These are phyloP conservation scores for Rhytidiadelphus loreus DNA, from an alignment of 225 moss, liverwort and hornwort species.

Conservation along the genomic window DNA sequence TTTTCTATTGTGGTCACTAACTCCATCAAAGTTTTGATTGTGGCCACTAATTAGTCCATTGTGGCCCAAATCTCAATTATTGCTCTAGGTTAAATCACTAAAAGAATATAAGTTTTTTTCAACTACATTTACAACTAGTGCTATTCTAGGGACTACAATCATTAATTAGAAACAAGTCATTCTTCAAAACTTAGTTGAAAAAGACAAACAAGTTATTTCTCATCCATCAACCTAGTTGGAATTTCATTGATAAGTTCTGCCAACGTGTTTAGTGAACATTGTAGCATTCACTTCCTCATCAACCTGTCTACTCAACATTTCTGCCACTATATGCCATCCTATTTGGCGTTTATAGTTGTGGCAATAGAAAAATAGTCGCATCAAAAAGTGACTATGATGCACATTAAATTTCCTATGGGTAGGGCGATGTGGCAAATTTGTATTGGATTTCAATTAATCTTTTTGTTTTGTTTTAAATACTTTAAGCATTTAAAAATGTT, in stretches of 20 bases:
- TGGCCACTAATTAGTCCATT: neutral
- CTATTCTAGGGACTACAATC: fast-evolving
- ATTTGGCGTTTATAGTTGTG: too few relatives aligned
- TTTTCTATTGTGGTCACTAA: neutral
- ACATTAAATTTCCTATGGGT: too few relatives aligned
- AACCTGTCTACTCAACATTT: neutral
- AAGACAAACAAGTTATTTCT: neutral
- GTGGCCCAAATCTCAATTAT: neutral
- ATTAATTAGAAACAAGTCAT: neutral
- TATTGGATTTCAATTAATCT: neutral
- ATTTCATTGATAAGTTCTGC: neutral
- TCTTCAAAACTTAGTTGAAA: fast-evolving
- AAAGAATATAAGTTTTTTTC: neutral
- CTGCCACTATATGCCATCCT: neutral
- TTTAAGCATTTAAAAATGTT: neutral
- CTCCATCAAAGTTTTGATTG: neutral
- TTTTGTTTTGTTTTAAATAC: neutral
- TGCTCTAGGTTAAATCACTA: neutral
- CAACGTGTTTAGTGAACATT: neutral
- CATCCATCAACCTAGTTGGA: neutral
- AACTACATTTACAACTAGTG: neutral
- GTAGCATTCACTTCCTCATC: neutral
- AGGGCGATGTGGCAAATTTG: neutral
- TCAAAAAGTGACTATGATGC: too few relatives aligned
- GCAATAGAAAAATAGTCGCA: too few relatives aligned